Evolutionary conservation across 1,284 basidiomycete species (phyloP).

Genomic region (Malassezia japonica): DNA sequence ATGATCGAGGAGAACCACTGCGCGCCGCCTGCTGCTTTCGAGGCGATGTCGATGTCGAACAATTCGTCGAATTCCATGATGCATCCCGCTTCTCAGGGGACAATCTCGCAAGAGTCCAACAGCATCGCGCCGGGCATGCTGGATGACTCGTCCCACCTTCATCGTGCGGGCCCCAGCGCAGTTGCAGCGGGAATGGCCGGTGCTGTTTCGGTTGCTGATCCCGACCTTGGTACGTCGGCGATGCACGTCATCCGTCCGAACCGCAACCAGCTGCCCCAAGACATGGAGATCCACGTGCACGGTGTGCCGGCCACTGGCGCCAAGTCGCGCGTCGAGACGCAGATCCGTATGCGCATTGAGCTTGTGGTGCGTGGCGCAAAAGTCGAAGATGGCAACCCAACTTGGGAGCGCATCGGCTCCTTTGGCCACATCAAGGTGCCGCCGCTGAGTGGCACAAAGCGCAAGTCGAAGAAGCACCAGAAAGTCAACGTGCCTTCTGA

Average conservation of each 20-base stretch:
- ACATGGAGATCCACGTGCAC: conserved; percentile 57
- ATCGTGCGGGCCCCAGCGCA: no score
- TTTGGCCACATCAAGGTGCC: conserved; percentile 47
- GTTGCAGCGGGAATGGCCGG: no score
- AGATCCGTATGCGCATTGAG: conserved; percentile 45
- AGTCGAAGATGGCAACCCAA: conserved; percentile 16
- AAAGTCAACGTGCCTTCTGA: conserved; percentile 37
- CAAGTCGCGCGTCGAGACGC: conserved; percentile 89
- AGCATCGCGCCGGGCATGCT: background rate
- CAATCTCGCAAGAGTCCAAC: background rate
- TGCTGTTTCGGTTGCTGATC: no score
- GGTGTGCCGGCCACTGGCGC: conserved; percentile 72
- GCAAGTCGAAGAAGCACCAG: conserved; percentile 64
- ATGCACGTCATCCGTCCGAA: conserved; percentile 29
- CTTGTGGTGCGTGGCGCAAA: conserved; percentile 49
- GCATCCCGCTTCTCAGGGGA: no score
- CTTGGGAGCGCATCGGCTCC: conserved; percentile 43
- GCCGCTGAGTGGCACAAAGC: conserved; percentile 44
- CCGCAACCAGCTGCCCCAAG: conserved; percentile 24
- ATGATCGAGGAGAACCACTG: background rate
- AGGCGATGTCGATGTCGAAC: background rate
- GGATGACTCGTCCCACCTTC: background rate
- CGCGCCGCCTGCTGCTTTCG: conserved; percentile 1
- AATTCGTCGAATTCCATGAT: background rate
- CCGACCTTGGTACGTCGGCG: conserved; percentile 32